Evolutionary conservation across 257 asterid genomes (phyloP).

Genomic region (Plantago ovata): DNA sequence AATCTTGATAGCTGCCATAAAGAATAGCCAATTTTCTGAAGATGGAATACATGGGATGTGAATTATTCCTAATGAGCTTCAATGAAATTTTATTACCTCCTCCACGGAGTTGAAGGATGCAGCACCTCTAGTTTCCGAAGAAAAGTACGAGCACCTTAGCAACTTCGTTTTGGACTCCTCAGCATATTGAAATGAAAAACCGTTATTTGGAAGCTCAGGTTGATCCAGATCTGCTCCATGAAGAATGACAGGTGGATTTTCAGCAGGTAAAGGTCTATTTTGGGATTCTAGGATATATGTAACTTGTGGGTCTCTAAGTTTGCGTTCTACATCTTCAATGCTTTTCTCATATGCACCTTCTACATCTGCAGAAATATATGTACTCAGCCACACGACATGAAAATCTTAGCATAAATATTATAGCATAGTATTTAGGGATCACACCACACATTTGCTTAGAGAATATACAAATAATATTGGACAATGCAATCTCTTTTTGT

Average conservation of each 20-base stretch:
- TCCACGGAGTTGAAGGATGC: constrained; percentile 48
- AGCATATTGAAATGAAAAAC: constrained; percentile 35
- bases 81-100: constrained; percentile 51
- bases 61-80: constrained; percentile 11
- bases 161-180: constrained; percentile 41
- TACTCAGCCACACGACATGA: constrained; percentile 17
- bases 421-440: not conserved
- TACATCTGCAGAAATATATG: constrained; percentile 39
- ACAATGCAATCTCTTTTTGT: not conserved
- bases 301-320: constrained; percentile 68
- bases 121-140: constrained; percentile 33
- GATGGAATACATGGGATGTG: constrained; percentile 9
- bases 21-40: constrained; percentile 4
- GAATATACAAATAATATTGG: not conserved
- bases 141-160: constrained; percentile 56
- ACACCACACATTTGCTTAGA: not conserved
- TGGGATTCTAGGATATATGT: constrained; percentile 68
- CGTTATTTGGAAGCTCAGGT: constrained; percentile 47
- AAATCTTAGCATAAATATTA: constrained; percentile 8
- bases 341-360: constrained; percentile 56
- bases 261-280: constrained; percentile 38
- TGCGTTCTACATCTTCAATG: constrained; percentile 49
- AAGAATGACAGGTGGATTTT: constrained; percentile 49
- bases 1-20: constrained; percentile 25
- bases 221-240: constrained; percentile 53